Percentiles rank a stretch among this genome's conserved stretches.
These are phyloP conservation scores for Pyrus betulifolia DNA, from an alignment of 306 rosid genomes.

Conservation along the genomic window DNA sequence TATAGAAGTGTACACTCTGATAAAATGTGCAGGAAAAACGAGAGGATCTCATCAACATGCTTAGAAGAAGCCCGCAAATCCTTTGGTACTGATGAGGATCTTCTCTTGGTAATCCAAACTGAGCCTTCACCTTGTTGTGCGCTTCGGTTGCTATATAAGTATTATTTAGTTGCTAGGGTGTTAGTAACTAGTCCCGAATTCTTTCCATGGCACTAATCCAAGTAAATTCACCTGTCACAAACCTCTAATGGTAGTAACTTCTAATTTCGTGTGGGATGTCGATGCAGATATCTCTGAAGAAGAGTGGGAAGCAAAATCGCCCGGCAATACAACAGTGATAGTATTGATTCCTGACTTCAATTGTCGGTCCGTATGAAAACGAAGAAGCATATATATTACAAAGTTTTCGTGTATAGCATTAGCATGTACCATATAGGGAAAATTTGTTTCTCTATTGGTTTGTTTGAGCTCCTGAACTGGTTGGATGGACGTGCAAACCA, in stretches of 20 bases:
- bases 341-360: constrained; percentile 19
- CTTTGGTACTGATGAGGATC: constrained; percentile 96
- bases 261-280: constrained; percentile 15
- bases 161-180: neutral
- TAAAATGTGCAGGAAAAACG: constrained; percentile 51
- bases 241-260: neutral
- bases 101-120: constrained; percentile 62
- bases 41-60: constrained; percentile 62
- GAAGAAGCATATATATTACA: constrained; percentile 16
- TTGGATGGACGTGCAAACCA: neutral
- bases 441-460: neutral
- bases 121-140: neutral
- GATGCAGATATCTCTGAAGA: constrained; percentile 68
- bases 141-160: neutral
- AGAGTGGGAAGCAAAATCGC: constrained; percentile 37
- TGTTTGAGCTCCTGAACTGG: constrained; percentile 1
- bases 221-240: neutral
- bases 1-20: neutral
- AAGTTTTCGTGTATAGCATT: constrained; percentile 25
- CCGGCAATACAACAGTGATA: constrained; percentile 24
- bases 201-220: neutral
- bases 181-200: neutral
- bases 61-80: constrained; percentile 86
- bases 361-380: neutral
- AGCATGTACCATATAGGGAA: constrained; percentile 17